Evolutionary conservation across 257 asterid species (phyloP).

Genomic region (Orobanche coerulescens): DNA sequence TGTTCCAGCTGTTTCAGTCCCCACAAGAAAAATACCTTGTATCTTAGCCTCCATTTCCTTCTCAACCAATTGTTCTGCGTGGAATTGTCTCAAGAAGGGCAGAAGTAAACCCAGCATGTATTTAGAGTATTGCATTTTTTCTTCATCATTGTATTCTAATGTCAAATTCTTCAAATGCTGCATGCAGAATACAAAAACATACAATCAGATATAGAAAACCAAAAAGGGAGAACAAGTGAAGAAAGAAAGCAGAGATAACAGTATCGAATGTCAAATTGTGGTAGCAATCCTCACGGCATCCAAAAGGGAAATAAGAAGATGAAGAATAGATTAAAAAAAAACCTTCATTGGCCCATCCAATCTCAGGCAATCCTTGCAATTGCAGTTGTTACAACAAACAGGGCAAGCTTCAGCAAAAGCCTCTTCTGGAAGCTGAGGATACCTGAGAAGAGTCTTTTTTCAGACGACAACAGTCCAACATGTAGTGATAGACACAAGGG

Average conservation of each 20-base stretch:
- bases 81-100: conserved; percentile 55
- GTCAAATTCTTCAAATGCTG: conserved; percentile 40
- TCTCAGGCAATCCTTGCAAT: conserved; percentile 85
- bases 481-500: neutral
- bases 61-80: conserved; percentile 56
- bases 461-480: conserved; percentile 16
- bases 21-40: conserved; percentile 37
- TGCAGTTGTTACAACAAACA: conserved; percentile 68
- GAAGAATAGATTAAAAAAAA: conserved; percentile 22
- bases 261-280: neutral
- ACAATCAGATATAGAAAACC: conserved; percentile 6
- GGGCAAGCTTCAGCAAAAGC: conserved; percentile 76
- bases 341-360: conserved; percentile 49
- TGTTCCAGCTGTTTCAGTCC: conserved; percentile 1
- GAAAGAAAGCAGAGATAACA: neutral
- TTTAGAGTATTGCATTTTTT: conserved; percentile 41
- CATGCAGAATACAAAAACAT: conserved; percentile 20
- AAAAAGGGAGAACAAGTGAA: neutral
- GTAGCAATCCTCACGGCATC: conserved; percentile 4
- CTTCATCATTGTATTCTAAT: conserved; percentile 28
- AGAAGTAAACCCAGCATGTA: conserved; percentile 53
- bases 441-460: conserved; percentile 42
- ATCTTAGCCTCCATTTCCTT: conserved; percentile 58
- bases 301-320: conserved; percentile 5
- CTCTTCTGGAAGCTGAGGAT: conserved; percentile 63